phyloP scores from a whole-genome alignment of 2,329 filamentous ascomycete genomes.

The Sodiomyces alkalinus region DNA sequence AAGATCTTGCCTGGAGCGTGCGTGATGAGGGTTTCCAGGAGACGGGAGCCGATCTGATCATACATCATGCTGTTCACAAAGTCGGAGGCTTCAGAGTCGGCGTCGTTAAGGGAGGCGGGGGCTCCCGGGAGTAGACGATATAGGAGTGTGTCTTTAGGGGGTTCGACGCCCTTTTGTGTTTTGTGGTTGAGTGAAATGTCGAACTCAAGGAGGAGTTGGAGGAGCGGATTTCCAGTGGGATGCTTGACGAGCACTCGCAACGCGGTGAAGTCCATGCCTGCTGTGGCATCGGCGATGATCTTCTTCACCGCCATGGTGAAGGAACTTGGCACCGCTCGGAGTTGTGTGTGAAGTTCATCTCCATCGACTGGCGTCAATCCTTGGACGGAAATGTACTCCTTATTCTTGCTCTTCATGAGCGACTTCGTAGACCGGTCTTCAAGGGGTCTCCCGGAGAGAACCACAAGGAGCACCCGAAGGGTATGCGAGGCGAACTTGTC shows the following conservation, averaged over 20 bases:
- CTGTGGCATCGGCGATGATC: conserved; percentile 63
- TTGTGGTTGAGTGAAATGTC: conserved; percentile 58
- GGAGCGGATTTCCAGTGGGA: conserved; percentile 76
- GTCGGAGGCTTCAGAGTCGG: conserved; percentile 52
- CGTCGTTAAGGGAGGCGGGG: conserved; percentile 52
- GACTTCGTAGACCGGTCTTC: conserved; percentile 53
- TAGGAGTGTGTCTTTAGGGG: conserved; percentile 42
- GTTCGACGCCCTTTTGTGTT: conserved; percentile 37
- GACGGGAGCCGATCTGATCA: conserved; percentile 75
- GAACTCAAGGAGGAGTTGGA: conserved; percentile 81
- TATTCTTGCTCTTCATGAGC: conserved; percentile 81
- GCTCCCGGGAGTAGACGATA: conserved; percentile 66
- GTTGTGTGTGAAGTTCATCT: conserved; percentile 16
- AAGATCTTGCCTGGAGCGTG: conserved; percentile 77
- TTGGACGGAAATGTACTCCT: conserved; percentile 62
- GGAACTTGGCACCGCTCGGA: conserved; percentile 56
- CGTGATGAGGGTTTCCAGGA: conserved; percentile 75
- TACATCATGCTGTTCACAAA: conserved; percentile 84
- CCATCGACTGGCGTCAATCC: conserved; percentile 23
- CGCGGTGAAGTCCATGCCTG: conserved; percentile 62
- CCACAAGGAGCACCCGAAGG: conserved; percentile 68
- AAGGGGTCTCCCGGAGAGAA: conserved; percentile 71
- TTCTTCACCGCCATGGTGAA: conserved; percentile 68
- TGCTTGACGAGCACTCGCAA: conserved; percentile 76
- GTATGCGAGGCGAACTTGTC: conserved; percentile 85